A percentile compares a stretch with the other conserved stretches of the same genome.
Conservation (phyloP, 192 early-diverging fungal species). For the Gryganskiella cystojenkinii region DNA sequence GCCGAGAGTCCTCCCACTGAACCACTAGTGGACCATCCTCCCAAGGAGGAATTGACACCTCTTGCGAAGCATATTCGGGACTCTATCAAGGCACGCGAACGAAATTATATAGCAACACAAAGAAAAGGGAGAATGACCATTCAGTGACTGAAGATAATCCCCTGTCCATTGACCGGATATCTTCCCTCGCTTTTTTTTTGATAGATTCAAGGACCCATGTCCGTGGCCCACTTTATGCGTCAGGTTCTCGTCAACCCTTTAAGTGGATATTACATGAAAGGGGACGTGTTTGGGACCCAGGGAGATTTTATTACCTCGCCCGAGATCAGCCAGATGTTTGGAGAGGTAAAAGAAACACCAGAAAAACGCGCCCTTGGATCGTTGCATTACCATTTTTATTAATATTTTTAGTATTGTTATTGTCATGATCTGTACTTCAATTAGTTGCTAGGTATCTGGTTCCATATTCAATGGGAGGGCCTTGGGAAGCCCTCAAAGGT, state of each 20-base stretch:
- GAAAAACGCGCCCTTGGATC: background rate
- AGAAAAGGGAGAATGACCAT: too few species aligned
- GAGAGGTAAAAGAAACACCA: slow-evolving; percentile 72
- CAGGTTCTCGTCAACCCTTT: slow-evolving; percentile 86
- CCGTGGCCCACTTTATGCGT: slow-evolving; percentile 90
- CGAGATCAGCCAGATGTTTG: slow-evolving; percentile 98
- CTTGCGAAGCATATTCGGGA: slow-evolving; percentile 69
- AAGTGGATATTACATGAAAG: slow-evolving; percentile 94
- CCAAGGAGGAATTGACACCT: slow-evolving; percentile 65
- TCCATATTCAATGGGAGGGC: slow-evolving; percentile 81
- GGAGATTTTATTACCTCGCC: slow-evolving; percentile 98
- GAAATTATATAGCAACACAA: too few species aligned
- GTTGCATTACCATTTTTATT: background rate
- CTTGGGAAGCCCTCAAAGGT: slow-evolving; percentile 70
- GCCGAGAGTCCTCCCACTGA: background rate
- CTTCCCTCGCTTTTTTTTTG: background rate
- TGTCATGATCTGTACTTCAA: background rate
- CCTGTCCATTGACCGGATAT: too few species aligned
- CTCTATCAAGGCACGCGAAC: slow-evolving; percentile 63
- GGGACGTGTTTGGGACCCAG: slow-evolving; percentile 88
- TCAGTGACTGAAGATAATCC: too few species aligned
- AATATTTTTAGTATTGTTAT: too few species aligned
- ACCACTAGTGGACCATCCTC: slow-evolving; percentile 14
- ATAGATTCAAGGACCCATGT: slow-evolving; percentile 75
- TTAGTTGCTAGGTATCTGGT: slow-evolving; percentile 89